These are phyloP conservation scores for Venturia carpophila DNA, from an alignment of 2,329 filamentous ascomycete genomes.

Conservation along the genomic window DNA sequence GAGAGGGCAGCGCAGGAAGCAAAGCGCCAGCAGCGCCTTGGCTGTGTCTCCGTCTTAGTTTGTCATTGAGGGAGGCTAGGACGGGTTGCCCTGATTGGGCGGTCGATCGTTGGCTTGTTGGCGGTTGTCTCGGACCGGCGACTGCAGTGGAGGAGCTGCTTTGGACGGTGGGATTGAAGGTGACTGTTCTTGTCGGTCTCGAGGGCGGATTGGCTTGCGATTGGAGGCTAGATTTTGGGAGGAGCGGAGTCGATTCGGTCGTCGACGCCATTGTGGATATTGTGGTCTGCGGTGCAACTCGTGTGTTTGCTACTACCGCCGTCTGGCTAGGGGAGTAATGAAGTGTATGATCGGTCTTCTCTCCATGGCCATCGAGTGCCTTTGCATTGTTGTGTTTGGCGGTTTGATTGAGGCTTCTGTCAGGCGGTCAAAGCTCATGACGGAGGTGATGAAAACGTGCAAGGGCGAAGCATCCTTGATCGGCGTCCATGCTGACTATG, in stretches of 20 bases:
- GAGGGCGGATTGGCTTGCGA: constrained; percentile 20
- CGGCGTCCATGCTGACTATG: background rate
- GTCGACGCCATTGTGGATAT: constrained; percentile 14
- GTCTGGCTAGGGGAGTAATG: background rate
- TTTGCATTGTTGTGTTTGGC: background rate
- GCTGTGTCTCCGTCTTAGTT: constrained; percentile 78
- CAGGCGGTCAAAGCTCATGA: background rate
- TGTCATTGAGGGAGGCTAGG: constrained; percentile 74
- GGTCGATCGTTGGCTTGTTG: constrained; percentile 22
- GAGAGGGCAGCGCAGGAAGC: constrained; percentile 35
- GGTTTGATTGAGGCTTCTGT: background rate
- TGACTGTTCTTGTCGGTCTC: constrained; percentile 56
- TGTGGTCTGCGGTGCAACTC: background rate
- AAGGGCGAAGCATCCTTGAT: no score
- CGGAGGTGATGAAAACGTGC: background rate
- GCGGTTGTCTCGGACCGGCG: constrained; percentile 24
- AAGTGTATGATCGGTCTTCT: background rate
- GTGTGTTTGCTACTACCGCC: background rate
- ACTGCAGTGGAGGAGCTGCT: constrained; percentile 35
- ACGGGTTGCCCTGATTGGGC: constrained; percentile 20
- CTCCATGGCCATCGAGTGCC: background rate
- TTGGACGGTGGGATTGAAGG: constrained; percentile 58
- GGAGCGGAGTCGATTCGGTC: constrained; percentile 20
- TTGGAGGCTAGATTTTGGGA: constrained; percentile 19
- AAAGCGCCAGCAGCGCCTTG: constrained; percentile 53